phyloP scores from a whole-genome alignment of 352 stramenopile genomes.

The Globisporangium splendens region DNA sequence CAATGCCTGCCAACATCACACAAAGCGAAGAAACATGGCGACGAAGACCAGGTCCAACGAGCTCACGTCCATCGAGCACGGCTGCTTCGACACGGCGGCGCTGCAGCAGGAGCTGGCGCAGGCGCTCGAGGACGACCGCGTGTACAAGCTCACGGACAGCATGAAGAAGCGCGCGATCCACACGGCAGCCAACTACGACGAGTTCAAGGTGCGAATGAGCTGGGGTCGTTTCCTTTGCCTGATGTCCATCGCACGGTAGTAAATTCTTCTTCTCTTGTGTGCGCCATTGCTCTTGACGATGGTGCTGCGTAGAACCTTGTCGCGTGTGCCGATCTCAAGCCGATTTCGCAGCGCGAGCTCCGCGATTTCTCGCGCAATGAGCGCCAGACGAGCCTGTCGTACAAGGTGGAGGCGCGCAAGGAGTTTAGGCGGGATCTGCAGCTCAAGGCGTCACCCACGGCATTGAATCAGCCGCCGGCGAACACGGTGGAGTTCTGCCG shows the following conservation, averaged over 20 bases:
- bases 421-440: constrained; percentile 20
- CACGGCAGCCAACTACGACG: constrained; percentile 78
- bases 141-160: constrained; percentile 82
- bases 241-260: not conserved
- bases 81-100: constrained; percentile 65
- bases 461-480: constrained; percentile 29
- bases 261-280: no score
- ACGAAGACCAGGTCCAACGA: constrained; percentile 22
- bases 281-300: constrained; percentile 1
- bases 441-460: constrained; percentile 19
- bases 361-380: constrained; percentile 44
- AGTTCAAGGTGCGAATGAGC: constrained; percentile 61
- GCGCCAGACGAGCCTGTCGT: constrained; percentile 65
- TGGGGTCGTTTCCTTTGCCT: not conserved
- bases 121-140: constrained; percentile 74
- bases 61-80: constrained; percentile 77
- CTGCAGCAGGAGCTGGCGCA: constrained; percentile 69
- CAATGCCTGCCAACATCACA: not conserved
- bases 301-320: constrained; percentile 61
- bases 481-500: constrained; percentile 62
- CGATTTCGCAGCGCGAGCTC: constrained; percentile 72
- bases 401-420: constrained; percentile 37
- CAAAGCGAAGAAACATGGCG: constrained; percentile 15
- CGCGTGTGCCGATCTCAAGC: constrained; percentile 79
- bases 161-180: constrained; percentile 90